Conservation (phyloP, 345 rosid genomes). For the Hibiscus mutabilis region DNA sequence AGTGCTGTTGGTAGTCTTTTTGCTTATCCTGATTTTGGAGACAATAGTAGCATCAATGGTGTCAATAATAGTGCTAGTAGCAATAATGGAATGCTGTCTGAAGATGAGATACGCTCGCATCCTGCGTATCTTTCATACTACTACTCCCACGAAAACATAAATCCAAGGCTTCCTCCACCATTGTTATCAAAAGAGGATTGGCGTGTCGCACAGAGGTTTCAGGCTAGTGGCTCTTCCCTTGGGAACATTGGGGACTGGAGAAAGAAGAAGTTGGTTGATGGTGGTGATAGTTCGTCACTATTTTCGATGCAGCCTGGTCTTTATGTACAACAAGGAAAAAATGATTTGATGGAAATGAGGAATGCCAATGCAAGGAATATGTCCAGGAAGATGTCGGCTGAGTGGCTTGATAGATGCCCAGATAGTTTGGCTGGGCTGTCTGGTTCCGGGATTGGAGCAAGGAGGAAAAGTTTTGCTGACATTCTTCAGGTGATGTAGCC, state of each 20-base stretch:
- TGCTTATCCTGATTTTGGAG: slow-evolving; percentile 35
- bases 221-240: slow-evolving; percentile 43
- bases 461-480: slow-evolving; percentile 96
- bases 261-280: slow-evolving; percentile 30
- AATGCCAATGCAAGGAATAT: slow-evolving; percentile 35
- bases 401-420: slow-evolving; percentile 41
- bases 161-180: slow-evolving; percentile 88
- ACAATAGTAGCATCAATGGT: slow-evolving; percentile 13
- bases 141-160: slow-evolving; percentile 64
- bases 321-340: slow-evolving; percentile 50
- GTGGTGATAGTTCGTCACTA: slow-evolving; percentile 41
- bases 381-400: slow-evolving; percentile 35
- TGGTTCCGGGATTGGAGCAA: slow-evolving; percentile 48
- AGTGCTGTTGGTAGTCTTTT: slow-evolving; percentile 65
- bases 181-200: slow-evolving; percentile 84
- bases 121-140: slow-evolving; percentile 76
- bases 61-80: slow-evolving; percentile 9
- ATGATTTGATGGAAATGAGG: slow-evolving; percentile 63
- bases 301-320: slow-evolving; percentile 72
- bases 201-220: slow-evolving; percentile 82
- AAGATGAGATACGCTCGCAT: slow-evolving; percentile 76
- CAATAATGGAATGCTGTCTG: slow-evolving; percentile 40
- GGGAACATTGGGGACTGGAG: slow-evolving; percentile 52
- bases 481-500: slow-evolving; percentile 64
- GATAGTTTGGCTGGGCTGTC: slow-evolving; percentile 34